Evolutionary conservation across 2,329 filamentous ascomycete genomes (phyloP).

Genomic region (Alternaria arbusti): DNA sequence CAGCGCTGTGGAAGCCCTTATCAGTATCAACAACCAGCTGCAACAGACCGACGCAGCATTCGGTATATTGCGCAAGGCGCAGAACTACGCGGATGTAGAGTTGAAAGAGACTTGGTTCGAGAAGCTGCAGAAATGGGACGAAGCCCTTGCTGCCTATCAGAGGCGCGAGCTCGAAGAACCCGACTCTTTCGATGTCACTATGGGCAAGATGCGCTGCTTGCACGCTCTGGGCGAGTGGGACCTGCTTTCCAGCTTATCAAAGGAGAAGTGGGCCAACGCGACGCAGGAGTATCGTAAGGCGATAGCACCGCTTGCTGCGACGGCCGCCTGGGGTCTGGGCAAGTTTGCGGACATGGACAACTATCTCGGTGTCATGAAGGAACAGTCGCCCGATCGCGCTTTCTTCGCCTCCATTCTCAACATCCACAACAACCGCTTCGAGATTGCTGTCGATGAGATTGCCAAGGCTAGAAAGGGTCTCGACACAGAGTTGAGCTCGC

Average conservation of each 20-base stretch:
- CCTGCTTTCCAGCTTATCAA: conserved; percentile 82
- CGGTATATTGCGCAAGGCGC: conserved; percentile 93
- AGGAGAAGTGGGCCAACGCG: conserved; percentile 93
- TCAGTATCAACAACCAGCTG: conserved; percentile 98
- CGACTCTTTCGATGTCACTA: conserved; percentile 87
- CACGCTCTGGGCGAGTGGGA: conserved; percentile 99
- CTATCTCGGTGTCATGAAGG: conserved; percentile 94
- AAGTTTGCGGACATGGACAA: conserved; percentile 99
- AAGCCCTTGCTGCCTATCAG: conserved; percentile 90
- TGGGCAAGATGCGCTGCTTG: conserved; percentile 99
- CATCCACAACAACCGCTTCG: conserved; percentile 94
- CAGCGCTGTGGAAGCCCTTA: conserved; percentile 92
- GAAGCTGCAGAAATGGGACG: conserved; percentile 97
- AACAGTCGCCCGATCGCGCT: conserved; percentile 88
- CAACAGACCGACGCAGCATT: conserved; percentile 99
- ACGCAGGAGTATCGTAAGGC: conserved; percentile 84
- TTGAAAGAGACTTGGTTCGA: conserved; percentile 99
- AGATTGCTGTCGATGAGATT: conserved; percentile 86
- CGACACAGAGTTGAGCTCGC: conserved; percentile 91
- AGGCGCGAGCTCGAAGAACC: conserved; percentile 77
- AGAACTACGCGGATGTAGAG: conserved; percentile 94
- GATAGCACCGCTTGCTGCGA: conserved; percentile 92
- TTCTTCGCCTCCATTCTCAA: conserved; percentile 98
- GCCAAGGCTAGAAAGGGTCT: conserved; percentile 90
- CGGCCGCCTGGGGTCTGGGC: conserved; percentile 92